Evolutionary conservation across 805 yeast species (phyloP).

Genomic region (Ogataea parapolymorpha): DNA sequence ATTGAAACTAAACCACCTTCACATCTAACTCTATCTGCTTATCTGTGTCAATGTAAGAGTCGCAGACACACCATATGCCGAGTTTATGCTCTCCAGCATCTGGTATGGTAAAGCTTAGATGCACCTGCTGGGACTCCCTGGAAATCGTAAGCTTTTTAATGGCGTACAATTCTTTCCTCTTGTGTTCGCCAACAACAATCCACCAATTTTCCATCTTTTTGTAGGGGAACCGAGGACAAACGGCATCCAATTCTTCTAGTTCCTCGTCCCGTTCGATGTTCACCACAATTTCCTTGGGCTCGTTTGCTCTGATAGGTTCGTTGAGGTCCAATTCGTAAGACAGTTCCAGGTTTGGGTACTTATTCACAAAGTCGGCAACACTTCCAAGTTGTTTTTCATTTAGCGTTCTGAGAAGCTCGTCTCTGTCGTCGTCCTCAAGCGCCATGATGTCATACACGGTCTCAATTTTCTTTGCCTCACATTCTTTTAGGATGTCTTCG

Average conservation of each 20-base stretch:
- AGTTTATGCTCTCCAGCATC: constrained; percentile 58
- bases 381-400: constrained; percentile 46
- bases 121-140: constrained; percentile 49
- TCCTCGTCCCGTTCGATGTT: constrained; percentile 72
- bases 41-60: constrained; percentile 90
- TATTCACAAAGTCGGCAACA: constrained; percentile 87
- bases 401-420: constrained; percentile 53
- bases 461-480: constrained; percentile 53
- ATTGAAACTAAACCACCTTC: constrained; percentile 3
- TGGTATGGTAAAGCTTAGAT: constrained; percentile 55
- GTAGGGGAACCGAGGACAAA: constrained; percentile 56
- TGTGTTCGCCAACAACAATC: constrained; percentile 74
- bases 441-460: constrained; percentile 78
- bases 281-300: constrained; percentile 45
- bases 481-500: constrained; percentile 48
- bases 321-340: constrained; percentile 46
- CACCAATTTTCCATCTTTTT: constrained; percentile 77
- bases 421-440: constrained; percentile 62
- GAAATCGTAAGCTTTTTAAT: constrained; percentile 60
- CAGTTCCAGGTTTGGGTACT: constrained; percentile 81
- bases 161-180: constrained; percentile 60
- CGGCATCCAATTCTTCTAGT: constrained; percentile 57
- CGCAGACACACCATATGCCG: constrained; percentile 84
- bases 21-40: constrained; percentile 59
- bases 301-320: constrained; percentile 40